Evolutionary conservation across 2,329 filamentous ascomycete genomes (phyloP).

Genomic region (Stachybotrys elegans): DNA sequence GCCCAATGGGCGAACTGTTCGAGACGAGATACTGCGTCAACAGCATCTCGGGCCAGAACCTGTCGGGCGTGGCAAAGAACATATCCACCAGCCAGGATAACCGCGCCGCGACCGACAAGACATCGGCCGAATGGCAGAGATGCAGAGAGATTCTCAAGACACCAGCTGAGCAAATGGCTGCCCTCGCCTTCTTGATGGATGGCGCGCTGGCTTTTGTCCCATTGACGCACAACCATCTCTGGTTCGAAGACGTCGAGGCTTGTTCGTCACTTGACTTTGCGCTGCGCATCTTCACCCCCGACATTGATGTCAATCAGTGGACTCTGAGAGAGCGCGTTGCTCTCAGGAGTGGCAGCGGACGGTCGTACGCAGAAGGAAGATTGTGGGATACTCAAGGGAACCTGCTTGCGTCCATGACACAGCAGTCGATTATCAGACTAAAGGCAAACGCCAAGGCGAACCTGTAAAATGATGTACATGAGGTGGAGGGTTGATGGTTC

Average conservation of each 20-base stretch:
- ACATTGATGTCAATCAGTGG: slow-evolving; percentile 35
- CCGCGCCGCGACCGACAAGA: slow-evolving; percentile 26
- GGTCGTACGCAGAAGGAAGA: slow-evolving; percentile 38
- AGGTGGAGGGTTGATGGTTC: no score
- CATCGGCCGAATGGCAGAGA: slow-evolving; percentile 37
- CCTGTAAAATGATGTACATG: no score
- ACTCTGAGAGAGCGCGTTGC: slow-evolving; percentile 36
- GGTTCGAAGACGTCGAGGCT: slow-evolving; percentile 36
- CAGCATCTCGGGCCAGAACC: slow-evolving; percentile 37
- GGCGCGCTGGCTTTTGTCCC: slow-evolving; percentile 37
- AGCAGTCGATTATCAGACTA: slow-evolving; percentile 34
- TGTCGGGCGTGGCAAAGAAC: slow-evolving; percentile 34
- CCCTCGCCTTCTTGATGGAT: slow-evolving; percentile 39
- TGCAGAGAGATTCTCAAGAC: slow-evolving; percentile 13
- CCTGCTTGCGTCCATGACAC: slow-evolving; percentile 42
- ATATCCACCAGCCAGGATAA: slow-evolving; percentile 28
- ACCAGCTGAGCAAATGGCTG: slow-evolving; percentile 27
- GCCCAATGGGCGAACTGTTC: slow-evolving; percentile 21
- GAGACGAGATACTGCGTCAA: slow-evolving; percentile 30
- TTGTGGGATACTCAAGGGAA: slow-evolving; percentile 39
- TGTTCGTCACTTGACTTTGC: slow-evolving; percentile 47
- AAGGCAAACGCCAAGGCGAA: not conserved
- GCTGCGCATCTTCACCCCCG: slow-evolving; percentile 34
- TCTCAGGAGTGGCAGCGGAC: slow-evolving; percentile 29
- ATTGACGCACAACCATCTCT: slow-evolving; percentile 34